Evolutionary conservation across 23 red algal genomes (phyloP).

Genomic region (Agarophyton chilense): DNA sequence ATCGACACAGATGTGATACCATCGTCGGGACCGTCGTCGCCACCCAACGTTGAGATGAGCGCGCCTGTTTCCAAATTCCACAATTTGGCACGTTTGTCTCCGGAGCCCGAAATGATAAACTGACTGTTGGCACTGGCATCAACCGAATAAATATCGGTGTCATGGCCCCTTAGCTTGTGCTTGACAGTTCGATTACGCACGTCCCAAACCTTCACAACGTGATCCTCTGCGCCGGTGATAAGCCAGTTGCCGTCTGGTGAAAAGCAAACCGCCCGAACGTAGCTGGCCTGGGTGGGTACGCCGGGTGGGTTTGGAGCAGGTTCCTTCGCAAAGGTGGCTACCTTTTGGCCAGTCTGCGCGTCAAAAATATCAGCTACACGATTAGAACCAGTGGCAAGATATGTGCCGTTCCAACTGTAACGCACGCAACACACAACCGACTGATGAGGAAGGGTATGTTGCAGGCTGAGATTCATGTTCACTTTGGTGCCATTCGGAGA

Average conservation of each 20-base stretch:
- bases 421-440: slow-evolving; percentile 97
- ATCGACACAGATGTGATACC: slow-evolving; percentile 94
- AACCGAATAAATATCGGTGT: slow-evolving; percentile 91
- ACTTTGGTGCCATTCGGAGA: slow-evolving; percentile 29
- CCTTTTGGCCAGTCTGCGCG: slow-evolving; percentile 64
- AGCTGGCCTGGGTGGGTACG: slow-evolving; percentile 25
- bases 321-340: slow-evolving; percentile 77
- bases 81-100: slow-evolving; percentile 85
- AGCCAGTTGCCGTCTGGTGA: slow-evolving; percentile 90
- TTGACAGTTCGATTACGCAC: slow-evolving; percentile 78
- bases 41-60: slow-evolving; percentile 70
- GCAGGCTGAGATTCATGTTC: slow-evolving; percentile 72
- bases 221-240: slow-evolving; percentile 91
- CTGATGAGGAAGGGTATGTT: slow-evolving; percentile 61
- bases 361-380: slow-evolving; percentile 83
- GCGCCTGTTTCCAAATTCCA: slow-evolving; percentile 89
- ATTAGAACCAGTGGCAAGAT: slow-evolving; percentile 89
- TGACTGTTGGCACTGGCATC: slow-evolving; percentile 78
- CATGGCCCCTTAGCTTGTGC: slow-evolving; percentile 75
- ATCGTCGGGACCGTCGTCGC: slow-evolving; percentile 67
- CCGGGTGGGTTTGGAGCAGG: slow-evolving; percentile 1
- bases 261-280: slow-evolving; percentile 92
- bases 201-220: slow-evolving; percentile 93
- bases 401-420: slow-evolving; percentile 86
- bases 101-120: slow-evolving; percentile 87